Conservation (phyloP, 148 eudicot genomes). For the Cornus florida region DNA sequence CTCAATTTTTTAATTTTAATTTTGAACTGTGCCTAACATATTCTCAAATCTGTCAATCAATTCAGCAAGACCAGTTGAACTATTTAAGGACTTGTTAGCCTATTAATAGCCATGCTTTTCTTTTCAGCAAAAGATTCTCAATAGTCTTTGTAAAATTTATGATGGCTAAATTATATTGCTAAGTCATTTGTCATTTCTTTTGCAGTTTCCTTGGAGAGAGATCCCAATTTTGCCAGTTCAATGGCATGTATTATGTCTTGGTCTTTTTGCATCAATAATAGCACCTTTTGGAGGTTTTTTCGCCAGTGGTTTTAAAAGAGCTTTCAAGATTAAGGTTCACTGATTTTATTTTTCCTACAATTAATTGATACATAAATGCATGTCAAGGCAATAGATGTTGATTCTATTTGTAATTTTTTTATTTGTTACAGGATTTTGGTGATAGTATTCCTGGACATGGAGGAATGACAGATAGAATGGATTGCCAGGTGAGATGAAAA, state of each 20-base stretch:
- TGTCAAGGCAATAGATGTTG: background rate
- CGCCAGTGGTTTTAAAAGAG: constrained; percentile 94
- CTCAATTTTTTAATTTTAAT: too few species aligned
- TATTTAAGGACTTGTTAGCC: background rate
- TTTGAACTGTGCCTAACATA: too few species aligned
- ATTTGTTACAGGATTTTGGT: constrained; percentile 73
- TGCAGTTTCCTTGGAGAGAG: constrained; percentile 88
- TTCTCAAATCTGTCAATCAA: background rate
- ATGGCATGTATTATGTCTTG: constrained; percentile 87
- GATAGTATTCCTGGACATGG: constrained; percentile 99
- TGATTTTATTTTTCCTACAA: constrained; percentile 1
- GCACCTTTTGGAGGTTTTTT: constrained; percentile 99
- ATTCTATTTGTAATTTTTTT: background rate
- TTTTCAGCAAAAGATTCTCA: too few species aligned
- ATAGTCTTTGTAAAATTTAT: background rate
- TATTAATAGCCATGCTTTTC: background rate
- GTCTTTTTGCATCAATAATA: constrained; percentile 87
- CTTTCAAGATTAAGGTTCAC: constrained; percentile 88
- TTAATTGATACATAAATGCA: background rate
- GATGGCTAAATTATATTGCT: background rate
- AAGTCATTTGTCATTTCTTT: background rate
- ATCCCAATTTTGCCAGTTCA: constrained; percentile 79
- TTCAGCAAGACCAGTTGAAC: background rate
- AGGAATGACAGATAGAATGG: constrained; percentile 96
- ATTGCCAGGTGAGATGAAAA: constrained; percentile 68